These are phyloP conservation scores for Penicillium brasilianum DNA, from an alignment of 2,329 filamentous ascomycete genomes.

Conservation along the genomic window DNA sequence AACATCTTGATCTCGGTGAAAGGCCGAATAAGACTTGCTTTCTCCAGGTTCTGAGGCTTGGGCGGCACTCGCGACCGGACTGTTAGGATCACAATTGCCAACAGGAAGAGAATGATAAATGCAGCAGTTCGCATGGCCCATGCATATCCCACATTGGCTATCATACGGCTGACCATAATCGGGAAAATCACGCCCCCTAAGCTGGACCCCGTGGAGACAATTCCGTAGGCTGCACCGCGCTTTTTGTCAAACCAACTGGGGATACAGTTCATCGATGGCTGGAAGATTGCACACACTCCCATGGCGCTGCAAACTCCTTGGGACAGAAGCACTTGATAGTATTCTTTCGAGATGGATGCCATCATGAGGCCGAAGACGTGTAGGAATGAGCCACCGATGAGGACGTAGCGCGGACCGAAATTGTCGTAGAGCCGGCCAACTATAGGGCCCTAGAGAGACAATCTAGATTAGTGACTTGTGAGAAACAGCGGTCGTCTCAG, in stretches of 20 bases:
- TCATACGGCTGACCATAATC: constrained; percentile 63
- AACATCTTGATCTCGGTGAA: constrained; percentile 33
- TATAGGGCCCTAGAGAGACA: constrained; percentile 58
- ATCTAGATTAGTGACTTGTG: constrained; percentile 15
- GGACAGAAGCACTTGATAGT: constrained; percentile 61
- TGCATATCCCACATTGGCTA: constrained; percentile 57
- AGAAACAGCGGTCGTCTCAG: too few species aligned
- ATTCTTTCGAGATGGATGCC: constrained; percentile 57
- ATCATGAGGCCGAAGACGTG: constrained; percentile 65
- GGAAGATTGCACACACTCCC: constrained; percentile 57
- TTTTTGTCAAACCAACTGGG: constrained; percentile 58
- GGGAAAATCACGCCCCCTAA: constrained; percentile 64
- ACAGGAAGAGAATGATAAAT: constrained; percentile 65
- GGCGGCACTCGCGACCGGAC: constrained; percentile 52
- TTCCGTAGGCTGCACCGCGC: constrained; percentile 42
- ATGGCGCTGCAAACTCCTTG: constrained; percentile 59
- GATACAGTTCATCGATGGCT: constrained; percentile 39
- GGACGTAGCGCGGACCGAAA: constrained; percentile 62
- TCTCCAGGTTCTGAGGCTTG: constrained; percentile 27
- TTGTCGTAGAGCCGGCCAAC: constrained; percentile 67
- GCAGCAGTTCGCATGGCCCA: constrained; percentile 62
- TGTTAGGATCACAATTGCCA: constrained; percentile 58
- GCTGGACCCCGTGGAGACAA: constrained; percentile 49
- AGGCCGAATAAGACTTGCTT: constrained; percentile 22
- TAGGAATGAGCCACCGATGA: constrained; percentile 56